Percentiles rank a stretch among this genome's conserved stretches.
Evolutionary conservation across 2,329 filamentous ascomycete species (phyloP).

Genomic region (Endoconidiophora laricicola): DNA sequence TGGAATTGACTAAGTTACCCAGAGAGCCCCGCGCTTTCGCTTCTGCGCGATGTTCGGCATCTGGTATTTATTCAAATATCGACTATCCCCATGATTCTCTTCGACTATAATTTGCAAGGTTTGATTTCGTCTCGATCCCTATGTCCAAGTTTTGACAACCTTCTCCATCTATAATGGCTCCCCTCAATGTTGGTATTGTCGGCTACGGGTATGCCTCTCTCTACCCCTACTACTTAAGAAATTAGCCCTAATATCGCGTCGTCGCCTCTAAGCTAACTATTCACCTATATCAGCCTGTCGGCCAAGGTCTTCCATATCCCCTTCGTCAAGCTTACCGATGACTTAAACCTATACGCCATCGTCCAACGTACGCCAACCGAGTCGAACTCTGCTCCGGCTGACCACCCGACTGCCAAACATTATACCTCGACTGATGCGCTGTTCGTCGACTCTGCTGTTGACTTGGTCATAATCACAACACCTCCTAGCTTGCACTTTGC

Average conservation of each 20-base stretch:
- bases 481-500: constrained; percentile 55
- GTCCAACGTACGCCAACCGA: constrained; percentile 55
- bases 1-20: too few relatives aligned
- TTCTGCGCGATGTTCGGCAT: too few relatives aligned
- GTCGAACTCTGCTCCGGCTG: constrained; percentile 48
- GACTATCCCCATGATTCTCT: too few relatives aligned
- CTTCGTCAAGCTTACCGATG: constrained; percentile 34
- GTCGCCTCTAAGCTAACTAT: constrained; percentile 12
- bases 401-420: constrained; percentile 48
- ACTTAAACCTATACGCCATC: constrained; percentile 48
- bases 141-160: too few relatives aligned
- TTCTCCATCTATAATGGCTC: constrained; percentile 2
- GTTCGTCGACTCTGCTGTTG: constrained; percentile 46
- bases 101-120: too few relatives aligned
- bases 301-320: constrained; percentile 78
- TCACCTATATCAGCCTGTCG: constrained; percentile 26
- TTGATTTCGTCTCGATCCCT: too few relatives aligned
- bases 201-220: constrained; percentile 31
- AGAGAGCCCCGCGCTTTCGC: too few relatives aligned
- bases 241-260: constrained; percentile 3
- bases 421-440: constrained; percentile 46
- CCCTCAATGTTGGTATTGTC: constrained; percentile 33
- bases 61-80: too few relatives aligned
- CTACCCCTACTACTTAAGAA: neutral
- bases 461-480: constrained; percentile 56